phyloP scores from a whole-genome alignment of 2,329 filamentous ascomycete genomes.

The Harringtonia aguacate region DNA sequence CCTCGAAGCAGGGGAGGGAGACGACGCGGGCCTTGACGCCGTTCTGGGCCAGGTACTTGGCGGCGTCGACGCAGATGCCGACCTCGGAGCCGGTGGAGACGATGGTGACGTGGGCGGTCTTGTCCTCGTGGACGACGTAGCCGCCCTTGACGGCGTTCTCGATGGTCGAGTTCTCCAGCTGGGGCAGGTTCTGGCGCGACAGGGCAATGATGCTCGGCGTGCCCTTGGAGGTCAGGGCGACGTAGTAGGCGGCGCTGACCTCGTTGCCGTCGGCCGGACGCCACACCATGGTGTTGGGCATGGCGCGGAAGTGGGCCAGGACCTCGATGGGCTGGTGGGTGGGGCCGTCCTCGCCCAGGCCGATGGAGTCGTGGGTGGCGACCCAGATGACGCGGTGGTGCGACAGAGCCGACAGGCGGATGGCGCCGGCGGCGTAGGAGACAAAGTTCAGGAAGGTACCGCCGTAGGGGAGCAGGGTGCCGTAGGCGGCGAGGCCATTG shows the following conservation, averaged over 20 bases:
- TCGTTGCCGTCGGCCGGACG: slow-evolving; percentile 97
- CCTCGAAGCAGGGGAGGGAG: slow-evolving; percentile 92
- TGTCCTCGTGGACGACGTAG: slow-evolving; percentile 77
- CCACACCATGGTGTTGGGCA: slow-evolving; percentile 99
- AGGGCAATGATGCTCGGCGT: slow-evolving; percentile 91
- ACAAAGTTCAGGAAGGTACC: slow-evolving; percentile 99
- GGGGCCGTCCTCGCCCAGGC: slow-evolving; percentile 95
- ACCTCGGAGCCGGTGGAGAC: slow-evolving; percentile 96
- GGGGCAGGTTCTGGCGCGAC: slow-evolving; percentile 95
- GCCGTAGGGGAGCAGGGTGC: slow-evolving; percentile 83
- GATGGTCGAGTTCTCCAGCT: slow-evolving; percentile 88
- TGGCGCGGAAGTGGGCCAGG: slow-evolving; percentile 92
- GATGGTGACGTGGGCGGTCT: slow-evolving; percentile 77
- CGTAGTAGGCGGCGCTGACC: slow-evolving; percentile 95
- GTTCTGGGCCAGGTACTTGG: slow-evolving; percentile 82
- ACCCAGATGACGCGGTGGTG: slow-evolving; percentile 89
- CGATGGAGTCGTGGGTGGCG: slow-evolving; percentile 97
- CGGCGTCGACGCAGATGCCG: slow-evolving; percentile 82
- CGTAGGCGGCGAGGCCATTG: slow-evolving; percentile 93
- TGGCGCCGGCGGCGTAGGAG: slow-evolving; percentile 89
- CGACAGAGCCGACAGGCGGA: slow-evolving; percentile 87
- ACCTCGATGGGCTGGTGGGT: slow-evolving; percentile 99
- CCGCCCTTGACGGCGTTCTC: slow-evolving; percentile 89
- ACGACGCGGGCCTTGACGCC: slow-evolving; percentile 82
- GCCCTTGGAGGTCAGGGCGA: slow-evolving; percentile 78